Base-by-base conservation (phyloP, 441 rosid species). In the Geranium incanum region DNA sequence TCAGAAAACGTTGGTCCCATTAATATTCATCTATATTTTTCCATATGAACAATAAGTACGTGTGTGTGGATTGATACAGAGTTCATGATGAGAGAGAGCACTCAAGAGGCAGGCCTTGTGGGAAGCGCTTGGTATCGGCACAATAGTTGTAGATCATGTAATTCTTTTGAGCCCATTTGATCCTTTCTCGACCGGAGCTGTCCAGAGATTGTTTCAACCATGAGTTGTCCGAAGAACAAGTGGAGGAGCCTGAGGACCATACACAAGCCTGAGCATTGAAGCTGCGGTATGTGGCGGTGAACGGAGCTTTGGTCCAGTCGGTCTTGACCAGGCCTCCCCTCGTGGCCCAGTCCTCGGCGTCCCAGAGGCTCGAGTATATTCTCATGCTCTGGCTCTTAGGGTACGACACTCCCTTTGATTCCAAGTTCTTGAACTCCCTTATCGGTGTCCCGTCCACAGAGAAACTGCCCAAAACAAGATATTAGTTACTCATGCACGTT, bases 81-180 rank as follows among this genome's bases (percentile, higher is more conserved):
- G 33, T 28, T 28, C 33, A 39, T 39, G 43, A 4, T 39, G 6
- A 39, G 6, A 4, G 43, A 4, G 43, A 39, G 48, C 43, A 23
- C 19, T 60, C 65, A 6, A 18, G 21, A 6, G 65, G 65, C 3
- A 16, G 28, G 15, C 23, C 65, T 15, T 15, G 21, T 4, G 65
- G 65, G 28, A 60, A 60, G 21, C 65, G 21, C 65, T 60, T 60
- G 21, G 6, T n/a, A 18, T 60, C 65, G 4, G 65, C 19, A 18
- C 65, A 60, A 60, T 60, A 60, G 28, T 60, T 60, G 28, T 60
- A 60, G 19, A 60, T 60, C 65, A 60, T 60, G 19, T 60, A 60
- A 18, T 60, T 60, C 65, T 60, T 3, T 18, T 60, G 65, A 3
- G 16, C 65, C 65, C 65, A 60, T 15, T 60, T 60, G 9, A 60